Evolutionary conservation across 2,329 filamentous ascomycete genomes (phyloP).

Genomic region (Diaporthe sp.): DNA sequence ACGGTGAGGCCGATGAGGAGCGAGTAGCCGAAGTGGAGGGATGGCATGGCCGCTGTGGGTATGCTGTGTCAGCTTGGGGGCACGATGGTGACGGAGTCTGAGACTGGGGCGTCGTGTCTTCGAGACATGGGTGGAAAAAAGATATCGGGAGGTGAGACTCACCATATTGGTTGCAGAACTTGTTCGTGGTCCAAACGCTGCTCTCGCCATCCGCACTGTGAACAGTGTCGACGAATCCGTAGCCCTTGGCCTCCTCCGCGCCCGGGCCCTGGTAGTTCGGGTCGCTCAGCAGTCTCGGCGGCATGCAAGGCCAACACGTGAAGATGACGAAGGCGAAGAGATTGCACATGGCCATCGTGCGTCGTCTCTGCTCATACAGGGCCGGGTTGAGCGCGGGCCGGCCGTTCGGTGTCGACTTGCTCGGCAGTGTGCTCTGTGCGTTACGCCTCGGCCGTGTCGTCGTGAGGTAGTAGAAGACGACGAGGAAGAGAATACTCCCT

Average conservation of each 20-base stretch:
- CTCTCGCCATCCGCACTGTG: conserved; percentile 68
- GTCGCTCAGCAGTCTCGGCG: conserved; percentile 70
- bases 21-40: conserved; percentile 81
- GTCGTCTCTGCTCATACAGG: conserved; percentile 67
- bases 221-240: conserved; percentile 72
- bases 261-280: conserved; percentile 66
- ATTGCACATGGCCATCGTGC: conserved; percentile 74
- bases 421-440: conserved; percentile 38
- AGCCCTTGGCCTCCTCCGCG: conserved; percentile 70
- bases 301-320: conserved; percentile 75
- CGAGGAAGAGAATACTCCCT: conserved; percentile 77
- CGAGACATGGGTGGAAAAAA: too few species aligned
- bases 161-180: conserved; percentile 82
- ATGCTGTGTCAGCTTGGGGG: neutral
- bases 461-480: conserved; percentile 77
- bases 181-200: conserved; percentile 79
- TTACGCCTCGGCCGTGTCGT: conserved; percentile 61
- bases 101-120: neutral
- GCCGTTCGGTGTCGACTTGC: conserved; percentile 43
- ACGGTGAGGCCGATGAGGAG: conserved; percentile 79
- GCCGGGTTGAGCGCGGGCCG: conserved; percentile 58
- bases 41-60: conserved; percentile 76
- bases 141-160: conserved; percentile 46
- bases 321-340: conserved; percentile 72
- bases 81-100: neutral